Evolutionary conservation across 345 rosid genomes (phyloP).

Genomic region (Brassica napus): DNA sequence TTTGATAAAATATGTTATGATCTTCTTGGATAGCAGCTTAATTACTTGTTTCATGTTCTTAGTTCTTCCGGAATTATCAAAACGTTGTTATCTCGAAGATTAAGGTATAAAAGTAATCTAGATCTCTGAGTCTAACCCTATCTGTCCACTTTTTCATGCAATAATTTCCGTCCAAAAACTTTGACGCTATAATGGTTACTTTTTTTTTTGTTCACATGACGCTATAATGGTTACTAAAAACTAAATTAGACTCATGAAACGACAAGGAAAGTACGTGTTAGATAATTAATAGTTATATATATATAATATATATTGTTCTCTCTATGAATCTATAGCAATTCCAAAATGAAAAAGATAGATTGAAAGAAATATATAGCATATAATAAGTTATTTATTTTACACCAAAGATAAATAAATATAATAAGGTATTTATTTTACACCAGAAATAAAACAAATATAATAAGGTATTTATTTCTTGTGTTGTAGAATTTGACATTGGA

Average conservation of each 20-base stretch:
- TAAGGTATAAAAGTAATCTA: slow-evolving; percentile 22
- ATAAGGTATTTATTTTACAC: too few species aligned
- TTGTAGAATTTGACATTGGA: too few species aligned
- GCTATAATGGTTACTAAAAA: not conserved
- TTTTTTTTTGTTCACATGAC: too few species aligned
- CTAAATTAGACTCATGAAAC: not conserved
- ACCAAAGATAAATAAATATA: too few species aligned
- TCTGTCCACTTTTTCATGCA: slow-evolving; percentile 30
- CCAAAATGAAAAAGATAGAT: not conserved
- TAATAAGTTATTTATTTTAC: too few species aligned
- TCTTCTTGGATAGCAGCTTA: slow-evolving; percentile 19
- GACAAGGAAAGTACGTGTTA: slow-evolving; percentile 4
- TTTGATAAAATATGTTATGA: not conserved
- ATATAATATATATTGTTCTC: not conserved
- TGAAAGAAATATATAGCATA: not conserved
- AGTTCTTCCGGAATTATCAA: not conserved
- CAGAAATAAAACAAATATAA: too few species aligned
- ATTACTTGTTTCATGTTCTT: slow-evolving; percentile 8
- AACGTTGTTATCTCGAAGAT: slow-evolving; percentile 35
- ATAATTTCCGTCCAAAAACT: slow-evolving; percentile 20
- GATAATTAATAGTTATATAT: too few species aligned
- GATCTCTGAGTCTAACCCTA: slow-evolving; percentile 19
- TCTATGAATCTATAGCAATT: not conserved
- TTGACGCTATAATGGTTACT: not conserved
- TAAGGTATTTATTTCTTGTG: too few species aligned